phyloP scores from a whole-genome alignment of 139 green algal species.

The Closterium sp. region DNA sequence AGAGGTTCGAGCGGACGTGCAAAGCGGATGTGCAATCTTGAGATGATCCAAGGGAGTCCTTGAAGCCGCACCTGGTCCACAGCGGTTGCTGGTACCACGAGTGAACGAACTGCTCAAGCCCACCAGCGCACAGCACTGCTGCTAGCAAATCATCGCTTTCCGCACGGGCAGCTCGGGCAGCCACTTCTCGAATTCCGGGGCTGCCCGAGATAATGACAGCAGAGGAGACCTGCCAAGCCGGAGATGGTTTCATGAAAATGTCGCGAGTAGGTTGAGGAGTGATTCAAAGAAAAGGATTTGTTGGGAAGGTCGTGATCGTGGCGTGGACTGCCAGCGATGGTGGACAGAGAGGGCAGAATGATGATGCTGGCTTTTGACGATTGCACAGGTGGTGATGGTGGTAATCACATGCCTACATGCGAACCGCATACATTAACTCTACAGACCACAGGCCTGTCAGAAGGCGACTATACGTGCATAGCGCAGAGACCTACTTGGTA shows the following conservation, averaged over 20 bases:
- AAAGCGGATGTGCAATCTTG: too few relatives aligned
- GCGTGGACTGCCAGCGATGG: too few relatives aligned
- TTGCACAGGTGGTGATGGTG: too few relatives aligned
- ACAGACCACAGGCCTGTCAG: too few relatives aligned
- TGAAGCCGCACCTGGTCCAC: conserved; percentile 18
- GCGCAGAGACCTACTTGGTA: not conserved
- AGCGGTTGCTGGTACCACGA: conserved; percentile 29
- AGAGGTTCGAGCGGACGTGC: too few relatives aligned
- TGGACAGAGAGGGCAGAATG: too few relatives aligned
- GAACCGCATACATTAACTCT: too few relatives aligned
- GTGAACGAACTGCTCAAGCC: conserved; percentile 25
- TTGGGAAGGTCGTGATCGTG: not conserved
- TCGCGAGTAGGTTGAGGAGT: not conserved
- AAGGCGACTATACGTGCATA: too few relatives aligned
- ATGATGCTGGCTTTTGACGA: too few relatives aligned
- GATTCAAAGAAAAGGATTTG: not conserved
- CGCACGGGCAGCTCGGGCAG: not conserved
- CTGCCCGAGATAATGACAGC: conserved; percentile 22
- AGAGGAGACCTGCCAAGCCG: not conserved
- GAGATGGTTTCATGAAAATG: too few relatives aligned
- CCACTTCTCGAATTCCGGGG: conserved; percentile 7
- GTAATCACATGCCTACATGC: too few relatives aligned
- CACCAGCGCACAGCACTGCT: not conserved
- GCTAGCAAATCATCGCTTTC: not conserved
- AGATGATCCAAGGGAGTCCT: too few relatives aligned